phyloP scores from a whole-genome alignment of 164 flowering plant genomes.

The Akebia trifoliata region DNA sequence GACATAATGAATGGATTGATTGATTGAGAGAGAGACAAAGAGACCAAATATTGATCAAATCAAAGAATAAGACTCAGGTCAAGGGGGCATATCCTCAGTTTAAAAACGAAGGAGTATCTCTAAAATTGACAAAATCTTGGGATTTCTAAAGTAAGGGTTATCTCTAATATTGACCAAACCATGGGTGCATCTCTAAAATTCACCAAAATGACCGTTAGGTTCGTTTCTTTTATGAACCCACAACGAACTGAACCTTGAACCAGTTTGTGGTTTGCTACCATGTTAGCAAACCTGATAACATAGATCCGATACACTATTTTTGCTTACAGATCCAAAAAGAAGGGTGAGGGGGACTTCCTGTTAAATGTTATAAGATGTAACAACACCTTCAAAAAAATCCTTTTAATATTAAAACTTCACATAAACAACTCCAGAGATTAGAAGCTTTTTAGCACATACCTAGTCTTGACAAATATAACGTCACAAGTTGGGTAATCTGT shows the following conservation, averaged over 20 bases:
- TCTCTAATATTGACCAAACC: too few relatives aligned
- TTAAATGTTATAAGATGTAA: neutral
- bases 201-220: too few relatives aligned
- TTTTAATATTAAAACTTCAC: neutral
- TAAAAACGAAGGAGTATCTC: too few relatives aligned
- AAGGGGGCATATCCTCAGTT: too few relatives aligned
- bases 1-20: neutral
- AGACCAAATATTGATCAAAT: neutral
- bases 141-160: too few relatives aligned
- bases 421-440: neutral
- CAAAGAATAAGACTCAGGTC: neutral
- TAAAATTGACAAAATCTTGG: too few relatives aligned
- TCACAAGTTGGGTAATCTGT: slow-evolving; percentile 83
- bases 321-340: neutral
- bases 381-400: slow-evolving; percentile 5
- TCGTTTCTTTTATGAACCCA: too few relatives aligned
- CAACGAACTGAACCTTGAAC: too few relatives aligned
- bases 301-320: neutral
- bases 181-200: too few relatives aligned
- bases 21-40: neutral
- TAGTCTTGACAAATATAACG: slow-evolving; percentile 71
- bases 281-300: too few relatives aligned
- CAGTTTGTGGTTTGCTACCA: too few relatives aligned
- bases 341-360: neutral
- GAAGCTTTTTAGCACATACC: slow-evolving; percentile 39